Base-by-base conservation (phyloP, 2,329 filamentous ascomycete genomes). In the Juglanconis oblonga region DNA sequence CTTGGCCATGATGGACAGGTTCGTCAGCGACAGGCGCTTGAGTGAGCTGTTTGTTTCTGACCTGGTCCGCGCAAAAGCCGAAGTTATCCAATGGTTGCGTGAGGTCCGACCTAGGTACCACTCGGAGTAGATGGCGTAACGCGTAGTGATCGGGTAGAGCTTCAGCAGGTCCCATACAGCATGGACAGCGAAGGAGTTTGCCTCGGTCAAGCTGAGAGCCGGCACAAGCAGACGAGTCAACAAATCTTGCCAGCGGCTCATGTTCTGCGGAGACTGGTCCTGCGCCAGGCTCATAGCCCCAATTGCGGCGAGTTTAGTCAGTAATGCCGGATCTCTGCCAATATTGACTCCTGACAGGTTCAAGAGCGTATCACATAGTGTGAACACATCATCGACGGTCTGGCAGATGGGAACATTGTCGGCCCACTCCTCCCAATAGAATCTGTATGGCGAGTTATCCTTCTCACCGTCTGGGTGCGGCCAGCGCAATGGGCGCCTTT, bases 401-500 rank as follows among this genome's bases (percentile, higher is more conserved):
- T 96, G 93, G 70, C 95, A 99, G 24, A 97, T 78, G 0, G 95
- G 96, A 50, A 99, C 82, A 64, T 95, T 96, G 73, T 98, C 94
- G 2, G 87, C 83, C 95, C 95, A 99, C 67, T 98, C 95, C 61
- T 97, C 92, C 87, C 95, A 97, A 73, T 99, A 99, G 71, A 96
- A 98, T 38, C 90, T 86, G 72, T 97, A 98, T 55, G 90, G 85
- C n/a, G 83, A 82, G 24, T 88, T 87, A 66, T 92, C 91, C 57
- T 87, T 87, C 32, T 86, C 86, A 68, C 95, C 91, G 64, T 97
- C 93, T 5, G 92, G 86, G 67, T 89, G 88, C 4, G 92, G 90
- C 94, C 94, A 97, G 63, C 90, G 85, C 64, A 95, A 79, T 14
- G 85, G 81, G 69, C 89, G 89, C 66, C 85, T 86, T n/a, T 84